Evolutionary conservation across 2,329 filamentous ascomycete species (phyloP).

Genomic region (Leptographium lundbergii): DNA sequence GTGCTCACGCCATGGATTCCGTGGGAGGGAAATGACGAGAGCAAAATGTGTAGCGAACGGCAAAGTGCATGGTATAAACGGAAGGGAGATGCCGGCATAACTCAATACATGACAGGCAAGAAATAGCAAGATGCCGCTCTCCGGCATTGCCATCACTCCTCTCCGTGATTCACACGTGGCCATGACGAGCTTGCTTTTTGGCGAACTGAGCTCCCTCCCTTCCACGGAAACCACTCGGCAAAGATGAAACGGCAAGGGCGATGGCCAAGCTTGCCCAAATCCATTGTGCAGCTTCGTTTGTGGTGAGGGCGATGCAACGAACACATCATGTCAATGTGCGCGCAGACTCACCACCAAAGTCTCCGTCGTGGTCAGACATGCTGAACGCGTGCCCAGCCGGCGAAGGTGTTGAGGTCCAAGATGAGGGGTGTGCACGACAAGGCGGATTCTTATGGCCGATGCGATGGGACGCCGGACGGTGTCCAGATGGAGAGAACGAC

Average conservation of each 20-base stretch:
- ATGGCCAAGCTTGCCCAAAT: background rate
- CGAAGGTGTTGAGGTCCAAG: background rate
- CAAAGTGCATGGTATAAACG: background rate
- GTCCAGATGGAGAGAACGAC: background rate
- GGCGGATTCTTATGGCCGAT: background rate
- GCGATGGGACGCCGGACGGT: background rate
- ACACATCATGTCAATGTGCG: background rate
- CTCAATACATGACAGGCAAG: too few relatives aligned
- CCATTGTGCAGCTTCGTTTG: too few relatives aligned
- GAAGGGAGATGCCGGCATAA: too few relatives aligned
- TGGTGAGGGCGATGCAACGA: too few relatives aligned
- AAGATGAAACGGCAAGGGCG: background rate
- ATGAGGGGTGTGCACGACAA: background rate
- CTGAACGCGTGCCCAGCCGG: slow-evolving; percentile 5
- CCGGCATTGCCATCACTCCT: background rate
- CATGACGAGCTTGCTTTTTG: background rate
- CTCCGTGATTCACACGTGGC: background rate
- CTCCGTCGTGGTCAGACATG: slow-evolving; percentile 51
- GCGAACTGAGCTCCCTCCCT: background rate
- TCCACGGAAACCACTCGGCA: background rate
- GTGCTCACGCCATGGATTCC: background rate
- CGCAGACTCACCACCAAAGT: slow-evolving; percentile 41
- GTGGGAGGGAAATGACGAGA: background rate
- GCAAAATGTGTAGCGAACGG: slow-evolving; percentile 4
- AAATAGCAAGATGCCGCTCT: background rate